These are phyloP conservation scores for Nasturtium officinale DNA, from an alignment of 345 rosid genomes.

Conservation along the genomic window DNA sequence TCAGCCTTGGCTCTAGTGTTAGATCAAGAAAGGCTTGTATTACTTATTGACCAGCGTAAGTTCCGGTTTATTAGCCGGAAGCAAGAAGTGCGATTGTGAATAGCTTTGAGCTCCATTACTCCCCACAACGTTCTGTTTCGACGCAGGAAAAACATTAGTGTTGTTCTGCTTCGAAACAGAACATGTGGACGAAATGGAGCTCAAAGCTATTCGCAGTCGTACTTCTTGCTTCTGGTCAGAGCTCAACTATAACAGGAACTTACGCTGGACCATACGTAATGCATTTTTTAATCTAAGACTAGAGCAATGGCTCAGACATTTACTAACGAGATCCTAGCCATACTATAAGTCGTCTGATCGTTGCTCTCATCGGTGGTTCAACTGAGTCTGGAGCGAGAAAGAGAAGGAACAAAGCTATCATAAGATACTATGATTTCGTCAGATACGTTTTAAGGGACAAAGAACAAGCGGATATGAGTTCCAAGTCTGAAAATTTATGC, in stretches of 20 bases:
- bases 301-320: slow-evolving; percentile 78
- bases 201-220: slow-evolving; percentile 89
- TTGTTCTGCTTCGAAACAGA: slow-evolving; percentile 48
- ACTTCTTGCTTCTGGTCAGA: slow-evolving; percentile 86
- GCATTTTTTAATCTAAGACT: slow-evolving; percentile 87
- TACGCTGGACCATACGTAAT: slow-evolving; percentile 97
- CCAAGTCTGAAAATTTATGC: neutral
- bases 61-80: slow-evolving; percentile 95
- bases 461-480: neutral
- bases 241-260: slow-evolving; percentile 95
- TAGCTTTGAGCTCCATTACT: slow-evolving; percentile 92
- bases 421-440: slow-evolving; percentile 23
- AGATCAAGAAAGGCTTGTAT: slow-evolving; percentile 95
- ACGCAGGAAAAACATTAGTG: too few relatives aligned
- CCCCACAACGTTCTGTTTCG: slow-evolving; percentile 59
- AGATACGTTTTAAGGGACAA: neutral
- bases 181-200: slow-evolving; percentile 70
- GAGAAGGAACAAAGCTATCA: neutral
- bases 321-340: slow-evolving; percentile 84
- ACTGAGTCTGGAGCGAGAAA: slow-evolving; percentile 62
- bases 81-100: slow-evolving; percentile 87
- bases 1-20: slow-evolving; percentile 69
- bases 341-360: slow-evolving; percentile 86
- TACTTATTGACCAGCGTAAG: slow-evolving; percentile 95
- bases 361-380: slow-evolving; percentile 82